Base-by-base conservation (phyloP, 371 early-diverging fungal species). In the Mucor racemosus region DNA sequence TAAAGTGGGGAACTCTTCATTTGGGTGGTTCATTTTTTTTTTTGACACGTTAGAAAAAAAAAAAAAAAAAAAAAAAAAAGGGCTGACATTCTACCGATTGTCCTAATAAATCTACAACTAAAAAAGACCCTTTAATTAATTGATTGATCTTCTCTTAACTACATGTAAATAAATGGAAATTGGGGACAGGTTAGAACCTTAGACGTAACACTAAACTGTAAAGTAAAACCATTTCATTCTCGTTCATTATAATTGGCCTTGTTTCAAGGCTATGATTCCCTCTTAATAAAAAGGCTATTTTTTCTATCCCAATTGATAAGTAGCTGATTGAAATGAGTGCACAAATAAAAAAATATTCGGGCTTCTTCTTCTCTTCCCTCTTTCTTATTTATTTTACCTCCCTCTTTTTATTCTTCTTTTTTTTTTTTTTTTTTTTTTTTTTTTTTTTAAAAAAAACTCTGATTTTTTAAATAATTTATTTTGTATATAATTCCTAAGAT, bases 161-260 rank as follows among this genome's bases (percentile, higher is more conserved):
- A 50, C 21, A 50, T 53, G 21, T 26, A 44, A 56, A 41, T 34
- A n/a, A 44, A 35, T 10, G 15, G 54, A 50, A 10, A 50, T 62
- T 40, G 71, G 70, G 71, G 71, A 65, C 62, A 71, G 71, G 61
- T 71, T 71, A 71, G 71, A 62, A 39, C 26, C 39, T 39, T 34
- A 54, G 10, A 66, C 42, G 71, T 71, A 44, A 66, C 71, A 71
- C 71, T 71, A 68, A 68, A 68, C 68, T 68, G 68, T 68, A 68
- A 68, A 67, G 50, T 48, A 58, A 68, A 62, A 57, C 67, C 63
- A 39, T 60, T 68, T 39, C 42, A 41, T 40, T 34, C 53, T 55
- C 38, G 54, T 59, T 55, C 59, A 63, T 67, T 71, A 21, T 65
- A 53, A 71, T 71, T 71, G 72, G 72, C 72, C 33, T 71, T 67